A percentile compares a stretch with the other conserved stretches of the same genome.
Conservation (phyloP, 2,329 filamentous ascomycete genomes). For the Penicillium verrucosum region DNA sequence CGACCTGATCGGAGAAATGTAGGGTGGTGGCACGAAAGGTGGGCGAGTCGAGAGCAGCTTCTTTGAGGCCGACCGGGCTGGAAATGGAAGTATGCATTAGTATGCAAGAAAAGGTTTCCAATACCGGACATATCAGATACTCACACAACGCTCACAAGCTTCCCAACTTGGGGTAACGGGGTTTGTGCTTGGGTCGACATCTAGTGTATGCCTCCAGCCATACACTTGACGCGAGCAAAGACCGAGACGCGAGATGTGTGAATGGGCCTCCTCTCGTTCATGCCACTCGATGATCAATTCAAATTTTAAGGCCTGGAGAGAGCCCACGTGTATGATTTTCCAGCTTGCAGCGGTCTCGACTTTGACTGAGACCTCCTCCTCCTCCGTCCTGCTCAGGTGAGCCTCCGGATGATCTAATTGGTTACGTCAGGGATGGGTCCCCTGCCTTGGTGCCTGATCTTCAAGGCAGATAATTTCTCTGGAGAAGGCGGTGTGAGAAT, state of each 20-base stretch:
- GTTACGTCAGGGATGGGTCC: conserved; percentile 33
- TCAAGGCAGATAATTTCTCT: conserved; percentile 1
- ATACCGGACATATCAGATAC: conserved; percentile 10
- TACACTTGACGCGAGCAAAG: conserved; percentile 28
- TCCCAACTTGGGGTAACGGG: conserved; percentile 41
- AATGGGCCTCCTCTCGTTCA: not conserved
- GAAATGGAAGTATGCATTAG: conserved; percentile 14
- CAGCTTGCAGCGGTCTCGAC: conserved; percentile 11
- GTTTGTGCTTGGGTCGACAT: conserved; percentile 41
- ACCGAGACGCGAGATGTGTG: not conserved
- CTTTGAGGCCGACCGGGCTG: conserved; percentile 80
- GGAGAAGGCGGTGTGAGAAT: conserved; percentile 26
- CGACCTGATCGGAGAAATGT: conserved; percentile 89
- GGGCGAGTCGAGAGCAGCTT: conserved; percentile 93
- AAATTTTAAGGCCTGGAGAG: conserved; percentile 8
- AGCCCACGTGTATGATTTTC: conserved; percentile 17
- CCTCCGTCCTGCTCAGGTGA: conserved; percentile 13
- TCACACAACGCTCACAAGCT: conserved; percentile 48
- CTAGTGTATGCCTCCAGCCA: conserved; percentile 38
- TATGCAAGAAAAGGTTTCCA: not conserved
- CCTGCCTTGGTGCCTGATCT: conserved; percentile 13
- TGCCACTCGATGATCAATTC: conserved; percentile 7
- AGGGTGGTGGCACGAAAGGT: conserved; percentile 84
- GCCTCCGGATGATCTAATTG: conserved; percentile 32
- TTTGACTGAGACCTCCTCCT: conserved; percentile 14